Evolutionary conservation across 805 yeast genomes (phyloP), one percentile per base, ranked within the genome.

Genomic region (Clavispora asparagi): DNA sequence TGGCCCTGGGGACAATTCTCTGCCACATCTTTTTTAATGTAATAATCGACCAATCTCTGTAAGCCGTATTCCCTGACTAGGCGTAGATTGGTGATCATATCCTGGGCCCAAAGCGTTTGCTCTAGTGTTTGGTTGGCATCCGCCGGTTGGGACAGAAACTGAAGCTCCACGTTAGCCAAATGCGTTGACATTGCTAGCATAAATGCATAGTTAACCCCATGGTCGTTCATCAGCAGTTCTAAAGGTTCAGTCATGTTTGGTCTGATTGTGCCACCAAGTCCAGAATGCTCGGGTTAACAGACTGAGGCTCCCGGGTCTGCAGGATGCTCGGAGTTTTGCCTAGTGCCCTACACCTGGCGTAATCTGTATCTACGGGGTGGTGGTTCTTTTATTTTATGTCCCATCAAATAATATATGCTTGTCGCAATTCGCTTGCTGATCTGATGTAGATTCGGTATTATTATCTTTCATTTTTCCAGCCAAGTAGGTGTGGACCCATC

Each of bases 151-250:
- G 39, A 33, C 40, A 40, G 32, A 33, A 47, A 31, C 13, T 17
- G 19, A 12, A 31, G 19, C 36, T 52, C 59, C 32, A 60, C 48
- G 9, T 49, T 38, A n/a, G 39, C 45, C 39, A 65, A 43, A 31
- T 62, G 63, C 25, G 54, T 54, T 32, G 54, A 50, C 31, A 63
- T 37, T 1, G 65, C 68, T 43, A 60, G 43, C 25, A 57, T 55
- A 41, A 61, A 59, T 3, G 66, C 68, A 49, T 57, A 61, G 33
- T 53, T 40, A 33, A 25, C 33, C 13, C 35, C 46, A 28, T 29
- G 37, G 37, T 33, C 25, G 37, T 17, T 16, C 13, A 11, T 2
- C 7, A 25, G 23, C 7, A 3, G 37, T 11, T 16, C 25, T 16
- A 6, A 16, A 10, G 12, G 6, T 33, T 14, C 37, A 7, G 37